Percentiles rank a stretch among this genome's conserved stretches.
These are phyloP conservation scores for Boletus rex-veris DNA, from an alignment of 768 basidiomycete genomes.

Conservation along the genomic window DNA sequence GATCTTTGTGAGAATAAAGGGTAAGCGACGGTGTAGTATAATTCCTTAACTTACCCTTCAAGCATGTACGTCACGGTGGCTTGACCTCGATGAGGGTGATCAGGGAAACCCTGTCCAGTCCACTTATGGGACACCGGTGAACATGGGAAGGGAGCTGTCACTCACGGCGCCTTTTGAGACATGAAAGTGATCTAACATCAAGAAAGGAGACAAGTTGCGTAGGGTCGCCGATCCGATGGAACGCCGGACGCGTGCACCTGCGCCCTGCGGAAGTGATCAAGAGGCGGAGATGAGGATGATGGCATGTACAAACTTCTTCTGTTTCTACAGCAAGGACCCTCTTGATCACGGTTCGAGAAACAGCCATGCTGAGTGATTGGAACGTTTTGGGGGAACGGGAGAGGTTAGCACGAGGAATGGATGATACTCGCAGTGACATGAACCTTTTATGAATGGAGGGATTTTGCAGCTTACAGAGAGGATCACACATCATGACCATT, in stretches of 20 bases:
- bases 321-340: constrained; percentile 75
- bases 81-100: constrained; percentile 91
- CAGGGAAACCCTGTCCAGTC: constrained; percentile 71
- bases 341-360: constrained; percentile 69
- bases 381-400: background rate
- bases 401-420: too few species aligned
- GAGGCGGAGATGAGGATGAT: background rate
- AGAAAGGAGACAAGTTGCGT: constrained; percentile 84
- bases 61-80: constrained; percentile 89
- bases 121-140: background rate
- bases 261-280: constrained; percentile 47
- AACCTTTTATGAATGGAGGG: background rate
- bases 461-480: background rate
- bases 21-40: background rate
- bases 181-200: constrained; percentile 86
- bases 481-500: background rate
- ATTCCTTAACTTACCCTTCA: constrained; percentile 51
- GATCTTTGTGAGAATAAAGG: constrained; percentile 37
- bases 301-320: constrained; percentile 49
- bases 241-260: constrained; percentile 77
- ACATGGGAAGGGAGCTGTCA: background rate
- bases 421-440: too few species aligned
- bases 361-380: constrained; percentile 25
- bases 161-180: constrained; percentile 65
- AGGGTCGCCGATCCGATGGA: constrained; percentile 77